Evolutionary conservation across 2,329 filamentous ascomycete genomes (phyloP), one percentile per base, ranked within the genome.

Genomic region (Fusarium sp.): DNA sequence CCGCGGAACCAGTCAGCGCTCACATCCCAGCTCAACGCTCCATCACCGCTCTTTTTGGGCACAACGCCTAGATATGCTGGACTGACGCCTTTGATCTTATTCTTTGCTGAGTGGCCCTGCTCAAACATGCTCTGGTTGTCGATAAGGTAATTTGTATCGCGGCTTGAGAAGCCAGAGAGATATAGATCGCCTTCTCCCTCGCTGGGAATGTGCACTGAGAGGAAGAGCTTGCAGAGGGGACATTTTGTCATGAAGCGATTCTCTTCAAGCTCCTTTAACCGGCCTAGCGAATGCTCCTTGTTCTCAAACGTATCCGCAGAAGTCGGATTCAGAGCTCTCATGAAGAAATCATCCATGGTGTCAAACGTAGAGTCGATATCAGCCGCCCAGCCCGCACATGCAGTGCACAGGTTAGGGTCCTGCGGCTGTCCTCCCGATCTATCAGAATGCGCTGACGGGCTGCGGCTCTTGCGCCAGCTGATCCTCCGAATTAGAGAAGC

Each of bases 401-500:
- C 66, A 18, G 66, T 63, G 60, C 80, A 82, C 27, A 82, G 71
- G 16, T 77, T 75, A 6, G 79, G 78, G 29, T 82, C 80, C 19
- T 79, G 69, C 27, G 75, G 57, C 48, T 67, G 65, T 38, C 77
- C 72, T 60, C 72, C 77, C 29, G 74, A 78, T 41, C 72, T 72
- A 46, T 81, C 80, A 7, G 80, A 82, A 68, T 80, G 77, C 7
- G 79, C 78, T 35, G 80, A 82, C 8, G 79, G 79, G 38, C 79
- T 81, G 41, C 80, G 80, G 59, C 80, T 82, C 68, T 76, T 80
- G 46, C 80, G 79, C 74, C 80, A 79, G 60, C 80, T 82, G 41
- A 82, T 70, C 15, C 80, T 77, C 35, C 80, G 79, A n/a, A 82
- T 82, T 56, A 82, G 73, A 14, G 79, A 81, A 16, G 70, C 69